A percentile compares a stretch with the other conserved stretches of the same genome.
Evolutionary conservation across 805 yeast genomes (phyloP).

Genomic region (Kodamaea lidongshanica): DNA sequence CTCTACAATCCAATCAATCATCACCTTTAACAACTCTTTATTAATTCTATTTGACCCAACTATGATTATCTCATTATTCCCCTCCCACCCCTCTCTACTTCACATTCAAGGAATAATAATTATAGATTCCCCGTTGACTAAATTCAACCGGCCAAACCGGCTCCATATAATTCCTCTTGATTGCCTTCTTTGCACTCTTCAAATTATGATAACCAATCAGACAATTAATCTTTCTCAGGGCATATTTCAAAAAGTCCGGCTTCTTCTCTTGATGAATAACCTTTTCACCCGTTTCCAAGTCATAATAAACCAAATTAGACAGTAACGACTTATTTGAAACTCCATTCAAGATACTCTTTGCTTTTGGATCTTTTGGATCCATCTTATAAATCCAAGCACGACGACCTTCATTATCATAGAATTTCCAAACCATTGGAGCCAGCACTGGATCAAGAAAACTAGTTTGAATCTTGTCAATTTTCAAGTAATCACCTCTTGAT

Average conservation of each 20-base stretch:
- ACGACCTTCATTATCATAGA: constrained; percentile 60
- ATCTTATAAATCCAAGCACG: constrained; percentile 72
- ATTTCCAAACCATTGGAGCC: constrained; percentile 41
- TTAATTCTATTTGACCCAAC: too few species aligned
- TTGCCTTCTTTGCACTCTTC: constrained; percentile 26
- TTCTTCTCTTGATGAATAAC: constrained; percentile 40
- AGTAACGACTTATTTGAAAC: constrained; percentile 3
- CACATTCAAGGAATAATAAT: constrained; percentile 50
- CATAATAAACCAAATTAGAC: constrained; percentile 50
- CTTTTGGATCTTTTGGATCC: constrained; percentile 25
- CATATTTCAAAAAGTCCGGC: constrained; percentile 48
- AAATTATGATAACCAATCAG: constrained; percentile 46
- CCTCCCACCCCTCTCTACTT: too few species aligned
- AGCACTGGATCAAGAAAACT: constrained; percentile 22
- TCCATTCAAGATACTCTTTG: constrained; percentile 20
- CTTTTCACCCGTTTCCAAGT: constrained; percentile 58
- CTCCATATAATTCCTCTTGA: constrained; percentile 25
- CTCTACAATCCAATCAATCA: too few species aligned
- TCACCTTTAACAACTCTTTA: too few species aligned
- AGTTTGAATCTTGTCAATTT: constrained; percentile 24
- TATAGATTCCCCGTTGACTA: constrained; percentile 49
- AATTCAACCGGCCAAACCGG: constrained; percentile 50
- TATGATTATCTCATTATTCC: too few species aligned
- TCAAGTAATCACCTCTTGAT: constrained; percentile 25
- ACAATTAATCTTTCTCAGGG: constrained; percentile 48